Percentiles rank a stretch among this genome's conserved stretches.
phyloP scores from a whole-genome alignment of 345 rosid genomes.

The Eucalyptus grandis region DNA sequence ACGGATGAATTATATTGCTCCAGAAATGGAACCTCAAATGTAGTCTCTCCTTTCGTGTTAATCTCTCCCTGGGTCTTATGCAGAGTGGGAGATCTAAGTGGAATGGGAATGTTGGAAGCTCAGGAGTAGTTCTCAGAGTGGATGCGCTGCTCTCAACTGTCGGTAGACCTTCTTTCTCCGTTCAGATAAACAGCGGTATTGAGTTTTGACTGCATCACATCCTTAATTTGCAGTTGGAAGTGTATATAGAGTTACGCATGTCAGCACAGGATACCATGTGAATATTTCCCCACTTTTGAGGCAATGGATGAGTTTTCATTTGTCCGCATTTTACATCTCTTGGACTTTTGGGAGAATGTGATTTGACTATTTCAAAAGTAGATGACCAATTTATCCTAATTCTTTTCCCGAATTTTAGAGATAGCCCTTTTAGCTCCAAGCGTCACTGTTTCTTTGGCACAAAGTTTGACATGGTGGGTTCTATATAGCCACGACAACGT shows the following conservation, averaged over 20 bases:
- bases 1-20: background rate
- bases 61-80: background rate
- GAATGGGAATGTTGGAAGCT: conserved; percentile 79
- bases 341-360: background rate
- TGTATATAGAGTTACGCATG: conserved; percentile 21
- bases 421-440: background rate
- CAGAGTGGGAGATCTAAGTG: conserved; percentile 93
- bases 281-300: background rate
- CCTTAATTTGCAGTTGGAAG: background rate
- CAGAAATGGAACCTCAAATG: background rate
- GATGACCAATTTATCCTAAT: background rate
- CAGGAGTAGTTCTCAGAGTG: conserved; percentile 32
- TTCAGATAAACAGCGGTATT: conserved; percentile 64
- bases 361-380: background rate
- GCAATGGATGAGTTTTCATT: background rate
- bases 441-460: background rate
- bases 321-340: background rate
- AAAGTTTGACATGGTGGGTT: background rate
- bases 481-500: background rate
- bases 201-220: conserved; percentile 46
- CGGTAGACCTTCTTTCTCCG: conserved; percentile 61
- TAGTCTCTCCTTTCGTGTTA: background rate
- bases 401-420: background rate
- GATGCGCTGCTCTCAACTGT: conserved; percentile 54
- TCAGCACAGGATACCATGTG: background rate